Conservation (phyloP, 805 yeast genomes). For the Candida railenensis region DNA sequence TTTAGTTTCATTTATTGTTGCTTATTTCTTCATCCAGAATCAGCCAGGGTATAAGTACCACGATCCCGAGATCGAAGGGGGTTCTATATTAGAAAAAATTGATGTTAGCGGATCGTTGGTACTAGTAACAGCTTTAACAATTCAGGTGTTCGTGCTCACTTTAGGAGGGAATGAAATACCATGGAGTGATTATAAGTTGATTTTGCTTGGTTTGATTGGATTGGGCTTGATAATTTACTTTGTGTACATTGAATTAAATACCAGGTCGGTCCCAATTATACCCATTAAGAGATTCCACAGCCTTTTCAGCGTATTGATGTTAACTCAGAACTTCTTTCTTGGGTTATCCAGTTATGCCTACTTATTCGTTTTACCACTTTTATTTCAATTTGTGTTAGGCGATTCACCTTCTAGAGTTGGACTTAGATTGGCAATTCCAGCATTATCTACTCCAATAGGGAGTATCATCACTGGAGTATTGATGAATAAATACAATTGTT, state of each 20-base stretch:
- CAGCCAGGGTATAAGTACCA: conserved; percentile 19
- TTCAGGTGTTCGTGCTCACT: conserved; percentile 26
- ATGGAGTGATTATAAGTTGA: conserved; percentile 12
- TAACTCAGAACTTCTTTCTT: conserved; percentile 31
- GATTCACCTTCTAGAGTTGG: conserved; percentile 43
- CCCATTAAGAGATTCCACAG: conserved; percentile 26
- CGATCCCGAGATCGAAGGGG: background rate
- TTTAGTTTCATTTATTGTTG: conserved; percentile 35
- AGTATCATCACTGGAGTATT: conserved; percentile 37
- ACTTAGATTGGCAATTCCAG: conserved; percentile 38
- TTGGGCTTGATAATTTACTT: conserved; percentile 10
- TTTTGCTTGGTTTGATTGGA: conserved; percentile 13
- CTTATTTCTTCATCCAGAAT: conserved; percentile 24
- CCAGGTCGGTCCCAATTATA: conserved; percentile 29
- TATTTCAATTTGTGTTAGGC: conserved; percentile 41
- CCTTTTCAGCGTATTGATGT: conserved; percentile 18
- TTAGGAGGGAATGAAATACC: conserved; percentile 21
- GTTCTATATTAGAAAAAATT: conserved; percentile 17
- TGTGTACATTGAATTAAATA: conserved; percentile 18
- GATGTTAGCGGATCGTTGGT: conserved; percentile 33
- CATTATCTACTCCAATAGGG: conserved; percentile 43
- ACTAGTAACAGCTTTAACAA: conserved; percentile 29
- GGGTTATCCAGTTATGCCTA: conserved; percentile 42
- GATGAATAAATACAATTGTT: conserved; percentile 30
- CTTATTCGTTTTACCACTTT: conserved; percentile 40